Conservation (phyloP, 23 red algal genomes). For the Cyanidium caldarium region DNA sequence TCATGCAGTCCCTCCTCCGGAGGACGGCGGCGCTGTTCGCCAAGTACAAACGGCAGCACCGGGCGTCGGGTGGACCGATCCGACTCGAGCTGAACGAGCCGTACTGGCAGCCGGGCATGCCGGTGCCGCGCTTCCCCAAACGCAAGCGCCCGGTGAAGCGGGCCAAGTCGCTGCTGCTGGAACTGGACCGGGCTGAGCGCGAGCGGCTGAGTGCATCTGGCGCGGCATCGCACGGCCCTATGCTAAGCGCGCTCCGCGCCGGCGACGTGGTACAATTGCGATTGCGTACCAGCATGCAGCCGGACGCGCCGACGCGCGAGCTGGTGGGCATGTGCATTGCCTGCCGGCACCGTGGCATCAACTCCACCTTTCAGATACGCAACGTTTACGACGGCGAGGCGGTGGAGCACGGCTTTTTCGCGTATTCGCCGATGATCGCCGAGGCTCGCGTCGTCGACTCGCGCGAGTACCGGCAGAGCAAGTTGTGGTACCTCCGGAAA, state of each 20-base stretch:
- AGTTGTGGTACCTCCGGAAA: constrained; percentile 49
- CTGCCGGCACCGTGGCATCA: constrained; percentile 9
- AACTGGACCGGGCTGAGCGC: neutral
- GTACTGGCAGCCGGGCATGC: neutral
- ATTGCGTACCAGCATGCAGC: neutral
- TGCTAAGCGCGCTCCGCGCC: neutral
- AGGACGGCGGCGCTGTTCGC: neutral
- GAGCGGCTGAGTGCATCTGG: neutral
- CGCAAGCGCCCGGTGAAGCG: neutral
- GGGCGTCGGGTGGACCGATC: neutral
- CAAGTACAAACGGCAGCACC: neutral
- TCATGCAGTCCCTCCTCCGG: neutral
- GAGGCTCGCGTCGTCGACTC: constrained; percentile 8
- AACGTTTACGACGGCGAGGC: constrained; percentile 59
- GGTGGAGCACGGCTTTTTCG: constrained; percentile 33
- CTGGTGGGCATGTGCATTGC: constrained; percentile 27
- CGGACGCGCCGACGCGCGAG: neutral
- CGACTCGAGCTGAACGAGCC: neutral
- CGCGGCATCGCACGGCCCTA: neutral
- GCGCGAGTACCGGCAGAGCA: neutral
- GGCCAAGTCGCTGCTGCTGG: neutral
- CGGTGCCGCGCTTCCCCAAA: neutral
- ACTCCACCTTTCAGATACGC: constrained; percentile 24
- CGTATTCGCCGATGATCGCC: constrained; percentile 18
- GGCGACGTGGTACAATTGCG: neutral